Evolutionary conservation across 2,329 filamentous ascomycete genomes (phyloP).

Genomic region (Diaporthe sp.): DNA sequence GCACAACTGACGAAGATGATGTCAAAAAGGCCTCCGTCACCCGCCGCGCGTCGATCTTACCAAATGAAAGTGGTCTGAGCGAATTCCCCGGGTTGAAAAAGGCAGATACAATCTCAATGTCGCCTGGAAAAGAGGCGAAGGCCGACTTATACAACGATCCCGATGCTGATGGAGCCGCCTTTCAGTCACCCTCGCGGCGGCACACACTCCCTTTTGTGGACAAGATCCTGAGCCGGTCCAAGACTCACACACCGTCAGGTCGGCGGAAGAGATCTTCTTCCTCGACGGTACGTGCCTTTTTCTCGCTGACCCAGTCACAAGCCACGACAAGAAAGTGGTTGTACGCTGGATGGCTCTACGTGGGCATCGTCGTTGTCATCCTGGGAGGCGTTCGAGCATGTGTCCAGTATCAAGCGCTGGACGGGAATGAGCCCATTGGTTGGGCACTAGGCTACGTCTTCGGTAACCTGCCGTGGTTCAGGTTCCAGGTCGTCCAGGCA

Average conservation of each 20-base stretch:
- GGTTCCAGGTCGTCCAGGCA: slow-evolving; percentile 75
- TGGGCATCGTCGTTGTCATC: slow-evolving; percentile 72
- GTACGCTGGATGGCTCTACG: slow-evolving; percentile 84
- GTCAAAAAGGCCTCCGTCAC: background rate
- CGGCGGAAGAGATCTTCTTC: slow-evolving; percentile 74
- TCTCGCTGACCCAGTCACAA: slow-evolving; percentile 83
- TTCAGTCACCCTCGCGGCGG: slow-evolving; percentile 44
- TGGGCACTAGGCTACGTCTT: slow-evolving; percentile 94
- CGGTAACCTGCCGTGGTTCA: slow-evolving; percentile 78
- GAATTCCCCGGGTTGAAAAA: slow-evolving; percentile 16
- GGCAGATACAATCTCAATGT: slow-evolving; percentile 13
- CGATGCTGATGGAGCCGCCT: background rate
- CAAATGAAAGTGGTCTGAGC: background rate
- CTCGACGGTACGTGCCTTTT: slow-evolving; percentile 75
- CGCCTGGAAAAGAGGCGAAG: background rate
- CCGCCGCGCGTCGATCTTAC: slow-evolving; percentile 22
- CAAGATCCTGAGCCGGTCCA: slow-evolving; percentile 48
- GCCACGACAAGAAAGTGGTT: slow-evolving; percentile 82
- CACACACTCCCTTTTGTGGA: slow-evolving; percentile 64
- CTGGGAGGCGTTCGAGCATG: slow-evolving; percentile 78
- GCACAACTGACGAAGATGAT: slow-evolving; percentile 42
- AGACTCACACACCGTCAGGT: slow-evolving; percentile 69
- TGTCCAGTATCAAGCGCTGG: slow-evolving; percentile 74
- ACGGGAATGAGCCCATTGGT: slow-evolving; percentile 82
- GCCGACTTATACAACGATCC: background rate